A percentile compares a stretch with the other conserved stretches of the same genome.
phyloP scores from a whole-genome alignment of 1,284 basidiomycete species.

The Heterobasidion irregulare region DNA sequence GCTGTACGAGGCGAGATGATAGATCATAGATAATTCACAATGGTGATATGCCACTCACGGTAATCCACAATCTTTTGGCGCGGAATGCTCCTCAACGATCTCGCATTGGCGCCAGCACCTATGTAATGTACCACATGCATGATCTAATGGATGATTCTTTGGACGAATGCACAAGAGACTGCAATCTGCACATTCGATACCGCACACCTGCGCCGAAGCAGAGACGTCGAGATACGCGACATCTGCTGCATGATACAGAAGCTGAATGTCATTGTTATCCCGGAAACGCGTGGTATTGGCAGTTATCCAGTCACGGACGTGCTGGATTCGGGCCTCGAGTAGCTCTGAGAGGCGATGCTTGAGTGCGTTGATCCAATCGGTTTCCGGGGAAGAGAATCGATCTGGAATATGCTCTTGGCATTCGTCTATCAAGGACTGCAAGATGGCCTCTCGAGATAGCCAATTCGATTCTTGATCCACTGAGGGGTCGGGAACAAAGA shows the following conservation, averaged over 20 bases:
- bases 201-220: conserved; percentile 39
- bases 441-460: conserved; percentile 22
- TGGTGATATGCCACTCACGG: background rate
- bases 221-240: conserved; percentile 32
- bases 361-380: conserved; percentile 31
- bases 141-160: conserved; percentile 34
- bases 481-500: conserved; percentile 18
- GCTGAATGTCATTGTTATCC: conserved; percentile 33
- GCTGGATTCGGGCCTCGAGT: conserved; percentile 30
- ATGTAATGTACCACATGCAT: conserved; percentile 42
- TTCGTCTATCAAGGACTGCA: conserved; percentile 4
- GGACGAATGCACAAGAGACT: conserved; percentile 37
- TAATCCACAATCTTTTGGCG: background rate
- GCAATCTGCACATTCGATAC: conserved; percentile 35
- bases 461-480: conserved; percentile 21
- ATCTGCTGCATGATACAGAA: conserved; percentile 36
- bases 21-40: too few relatives aligned
- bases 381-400: conserved; percentile 18
- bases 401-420: conserved; percentile 18
- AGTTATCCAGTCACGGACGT: conserved; percentile 41
- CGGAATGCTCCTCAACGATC: conserved; percentile 28
- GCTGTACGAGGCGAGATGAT: conserved; percentile 19
- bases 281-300: conserved; percentile 41
- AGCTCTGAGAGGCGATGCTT: conserved; percentile 27
- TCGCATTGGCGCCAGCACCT: conserved; percentile 34